Evolutionary conservation across 2,329 filamentous ascomycete species (phyloP).

Genomic region (Aspergillus fumigatiaffinis): DNA sequence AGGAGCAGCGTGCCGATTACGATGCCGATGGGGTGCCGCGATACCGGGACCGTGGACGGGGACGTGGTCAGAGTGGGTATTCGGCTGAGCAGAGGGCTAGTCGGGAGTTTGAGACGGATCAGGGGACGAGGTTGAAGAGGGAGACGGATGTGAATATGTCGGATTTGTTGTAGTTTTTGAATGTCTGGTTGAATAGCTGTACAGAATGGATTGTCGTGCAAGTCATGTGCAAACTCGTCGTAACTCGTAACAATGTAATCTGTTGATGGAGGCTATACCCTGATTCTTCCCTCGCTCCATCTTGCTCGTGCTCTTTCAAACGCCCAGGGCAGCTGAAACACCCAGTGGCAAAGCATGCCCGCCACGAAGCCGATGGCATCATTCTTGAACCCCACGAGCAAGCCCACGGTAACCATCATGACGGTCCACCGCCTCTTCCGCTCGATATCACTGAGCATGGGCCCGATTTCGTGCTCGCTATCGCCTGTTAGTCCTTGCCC

Average conservation of each 20-base stretch:
- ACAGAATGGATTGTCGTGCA: neutral
- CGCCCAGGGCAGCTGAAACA: constrained; percentile 48
- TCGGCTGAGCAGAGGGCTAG: constrained; percentile 5
- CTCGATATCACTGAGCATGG: constrained; percentile 60
- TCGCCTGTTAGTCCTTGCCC: constrained; percentile 17
- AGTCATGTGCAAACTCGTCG: neutral
- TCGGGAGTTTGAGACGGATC: constrained; percentile 15
- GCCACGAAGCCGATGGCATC: constrained; percentile 82
- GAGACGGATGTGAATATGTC: constrained; percentile 15
- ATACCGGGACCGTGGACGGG: constrained; percentile 6
- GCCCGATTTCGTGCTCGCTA: constrained; percentile 36
- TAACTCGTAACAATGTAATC: neutral
- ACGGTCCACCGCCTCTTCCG: constrained; percentile 75
- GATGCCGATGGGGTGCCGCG: constrained; percentile 8
- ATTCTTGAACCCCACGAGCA: constrained; percentile 81
- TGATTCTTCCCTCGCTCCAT: constrained; percentile 31
- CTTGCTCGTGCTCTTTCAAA: constrained; percentile 21
- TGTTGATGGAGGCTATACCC: constrained; percentile 6
- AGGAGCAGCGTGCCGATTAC: constrained; percentile 14
- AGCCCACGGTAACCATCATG: constrained; percentile 82
- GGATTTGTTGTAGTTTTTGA: constrained; percentile 4
- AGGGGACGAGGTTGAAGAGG: constrained; percentile 13
- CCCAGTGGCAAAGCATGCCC: constrained; percentile 74
- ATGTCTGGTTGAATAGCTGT: neutral
- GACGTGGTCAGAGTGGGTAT: constrained; percentile 8